Evolutionary conservation across 257 asterid genomes (phyloP).

Genomic region (Penstemon newberryi): DNA sequence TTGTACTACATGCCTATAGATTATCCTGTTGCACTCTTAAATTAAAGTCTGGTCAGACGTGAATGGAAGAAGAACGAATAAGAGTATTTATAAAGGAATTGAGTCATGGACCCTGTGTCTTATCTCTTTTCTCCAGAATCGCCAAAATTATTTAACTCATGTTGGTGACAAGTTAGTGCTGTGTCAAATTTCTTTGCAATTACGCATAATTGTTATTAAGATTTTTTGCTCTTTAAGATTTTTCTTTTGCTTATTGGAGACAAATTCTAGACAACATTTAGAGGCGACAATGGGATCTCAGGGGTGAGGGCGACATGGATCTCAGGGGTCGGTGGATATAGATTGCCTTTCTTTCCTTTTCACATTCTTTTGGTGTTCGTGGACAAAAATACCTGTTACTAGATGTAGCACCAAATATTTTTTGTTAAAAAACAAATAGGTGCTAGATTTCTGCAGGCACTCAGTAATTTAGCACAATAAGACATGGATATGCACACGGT

Average conservation of each 20-base stretch:
- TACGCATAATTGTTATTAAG: not conserved
- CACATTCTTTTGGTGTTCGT: not conserved
- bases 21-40: not conserved
- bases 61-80: not conserved
- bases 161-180: not conserved
- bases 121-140: not conserved
- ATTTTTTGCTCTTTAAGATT: too few relatives aligned
- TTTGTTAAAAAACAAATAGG: not conserved
- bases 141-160: not conserved
- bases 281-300: not conserved
- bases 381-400: not conserved
- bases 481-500: not conserved
- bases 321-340: not conserved
- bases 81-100: not conserved
- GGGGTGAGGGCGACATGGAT: not conserved
- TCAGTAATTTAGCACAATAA: constrained; percentile 4
- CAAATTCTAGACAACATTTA: not conserved
- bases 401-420: not conserved
- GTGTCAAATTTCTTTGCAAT: not conserved
- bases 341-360: not conserved
- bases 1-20: not conserved
- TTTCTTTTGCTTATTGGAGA: not conserved
- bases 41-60: not conserved
- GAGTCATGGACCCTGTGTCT: not conserved
- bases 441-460: not conserved